These are phyloP conservation scores for Corymbia maculata DNA, from an alignment of 345 rosid genomes.

Conservation along the genomic window DNA sequence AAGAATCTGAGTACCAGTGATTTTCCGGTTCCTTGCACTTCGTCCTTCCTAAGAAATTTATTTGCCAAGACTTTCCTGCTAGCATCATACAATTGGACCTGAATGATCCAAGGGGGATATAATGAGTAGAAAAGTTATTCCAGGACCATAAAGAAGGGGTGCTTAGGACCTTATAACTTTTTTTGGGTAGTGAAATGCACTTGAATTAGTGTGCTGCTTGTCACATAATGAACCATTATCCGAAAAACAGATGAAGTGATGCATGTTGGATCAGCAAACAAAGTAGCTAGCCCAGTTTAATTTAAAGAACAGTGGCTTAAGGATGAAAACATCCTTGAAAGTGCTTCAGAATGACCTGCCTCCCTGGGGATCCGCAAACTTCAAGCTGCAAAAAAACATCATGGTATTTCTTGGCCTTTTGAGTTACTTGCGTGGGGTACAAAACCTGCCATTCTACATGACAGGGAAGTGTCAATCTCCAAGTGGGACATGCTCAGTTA, in stretches of 20 bases:
- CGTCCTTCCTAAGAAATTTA: slow-evolving; percentile 53
- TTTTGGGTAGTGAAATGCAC: neutral
- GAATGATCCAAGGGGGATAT: neutral
- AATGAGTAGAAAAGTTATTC: neutral
- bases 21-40: slow-evolving; percentile 34
- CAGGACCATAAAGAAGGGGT: neutral
- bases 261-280: neutral
- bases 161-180: neutral
- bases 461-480: neutral
- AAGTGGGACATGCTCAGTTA: neutral
- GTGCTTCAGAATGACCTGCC: slow-evolving; percentile 23
- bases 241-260: neutral
- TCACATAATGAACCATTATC: neutral
- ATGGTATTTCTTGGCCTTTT: slow-evolving; percentile 59
- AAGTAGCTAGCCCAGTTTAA: neutral
- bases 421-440: slow-evolving; percentile 51
- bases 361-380: slow-evolving; percentile 17
- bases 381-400: slow-evolving; percentile 40
- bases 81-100: slow-evolving; percentile 52
- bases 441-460: slow-evolving; percentile 46
- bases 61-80: slow-evolving; percentile 24
- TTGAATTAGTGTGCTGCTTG: neutral
- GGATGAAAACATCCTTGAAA: neutral
- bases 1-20: slow-evolving; percentile 27
- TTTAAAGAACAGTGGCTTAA: too few relatives aligned